phyloP scores from a whole-genome alignment of 441 rosid genomes.

The Kokia cookei region DNA sequence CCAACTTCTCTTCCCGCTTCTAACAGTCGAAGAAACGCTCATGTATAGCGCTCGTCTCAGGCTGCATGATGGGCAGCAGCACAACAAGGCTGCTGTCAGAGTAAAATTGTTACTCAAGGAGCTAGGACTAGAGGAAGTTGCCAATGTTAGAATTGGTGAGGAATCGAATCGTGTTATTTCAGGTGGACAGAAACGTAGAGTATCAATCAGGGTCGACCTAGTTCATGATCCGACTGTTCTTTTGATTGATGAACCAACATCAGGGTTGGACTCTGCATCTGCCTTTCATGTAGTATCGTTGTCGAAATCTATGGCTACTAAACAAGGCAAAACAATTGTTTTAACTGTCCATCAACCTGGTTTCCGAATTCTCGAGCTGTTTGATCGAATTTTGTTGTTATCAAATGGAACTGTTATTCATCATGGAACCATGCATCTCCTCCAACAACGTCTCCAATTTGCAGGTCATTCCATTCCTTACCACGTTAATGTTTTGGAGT shows the following conservation, averaged over 20 bases:
- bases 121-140: slow-evolving; percentile 27
- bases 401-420: slow-evolving; percentile 27
- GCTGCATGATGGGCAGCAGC: slow-evolving; percentile 12
- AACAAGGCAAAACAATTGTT: slow-evolving; percentile 27
- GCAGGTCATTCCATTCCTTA: slow-evolving; percentile 28
- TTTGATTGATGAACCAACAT: slow-evolving; percentile 33
- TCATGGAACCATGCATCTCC: slow-evolving; percentile 23
- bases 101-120: slow-evolving; percentile 20
- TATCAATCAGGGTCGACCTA: slow-evolving; percentile 29
- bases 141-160: slow-evolving; percentile 17
- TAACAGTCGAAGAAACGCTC: slow-evolving; percentile 28
- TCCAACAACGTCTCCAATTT: slow-evolving; percentile 17
- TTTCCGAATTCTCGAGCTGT: slow-evolving; percentile 25
- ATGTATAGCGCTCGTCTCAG: slow-evolving; percentile 28
- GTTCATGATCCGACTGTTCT: slow-evolving; percentile 29
- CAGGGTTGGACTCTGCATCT: slow-evolving; percentile 31
- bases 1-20: slow-evolving; percentile 25
- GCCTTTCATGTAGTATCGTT: slow-evolving; percentile 20
- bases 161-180: slow-evolving; percentile 27
- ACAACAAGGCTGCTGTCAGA: slow-evolving; percentile 9
- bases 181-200: slow-evolving; percentile 29
- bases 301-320: slow-evolving; percentile 25
- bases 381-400: slow-evolving; percentile 21
- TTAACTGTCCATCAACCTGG: slow-evolving; percentile 33
- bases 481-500: slow-evolving; percentile 29